A percentile compares a stretch with the other conserved stretches of the same genome.
Conservation (phyloP, 257 asterid genomes). For the Prunella vulgaris region DNA sequence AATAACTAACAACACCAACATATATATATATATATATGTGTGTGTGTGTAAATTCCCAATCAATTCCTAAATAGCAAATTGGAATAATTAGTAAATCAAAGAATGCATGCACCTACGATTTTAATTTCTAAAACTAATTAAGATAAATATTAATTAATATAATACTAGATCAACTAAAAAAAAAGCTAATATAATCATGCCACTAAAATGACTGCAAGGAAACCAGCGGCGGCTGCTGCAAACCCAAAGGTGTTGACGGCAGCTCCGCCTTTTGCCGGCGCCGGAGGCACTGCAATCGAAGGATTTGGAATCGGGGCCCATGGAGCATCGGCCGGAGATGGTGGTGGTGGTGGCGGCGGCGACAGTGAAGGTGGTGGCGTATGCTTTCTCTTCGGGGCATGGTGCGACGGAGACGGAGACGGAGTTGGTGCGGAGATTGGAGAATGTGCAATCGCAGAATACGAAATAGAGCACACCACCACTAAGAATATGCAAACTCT, state of each 20-base stretch:
- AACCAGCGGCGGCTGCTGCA: constrained; percentile 6
- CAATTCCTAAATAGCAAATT: too few species aligned
- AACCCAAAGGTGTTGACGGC: constrained; percentile 11
- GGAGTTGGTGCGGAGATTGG: constrained; percentile 12
- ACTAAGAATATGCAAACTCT: background rate
- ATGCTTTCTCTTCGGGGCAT: too few species aligned
- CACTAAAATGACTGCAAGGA: background rate
- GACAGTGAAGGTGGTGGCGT: background rate
- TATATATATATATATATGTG: too few species aligned
- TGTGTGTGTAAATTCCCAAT: too few species aligned
- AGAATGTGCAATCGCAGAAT: constrained; percentile 8
- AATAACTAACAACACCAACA: too few species aligned
- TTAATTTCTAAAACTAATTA: too few species aligned
- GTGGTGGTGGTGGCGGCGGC: too few species aligned
- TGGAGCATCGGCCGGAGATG: background rate
- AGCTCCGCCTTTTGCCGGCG: background rate
- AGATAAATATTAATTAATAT: too few species aligned
- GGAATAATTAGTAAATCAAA: too few species aligned
- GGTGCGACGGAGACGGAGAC: background rate
- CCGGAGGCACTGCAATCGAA: too few species aligned
- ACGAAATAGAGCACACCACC: background rate
- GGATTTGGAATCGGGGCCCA: background rate
- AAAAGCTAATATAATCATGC: background rate
- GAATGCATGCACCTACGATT: too few species aligned
- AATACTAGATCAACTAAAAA: too few species aligned